Evolutionary conservation across 495 filamentous ascomycete species (phyloP), one percentile per base, ranked within the genome.

Genomic region (Neurospora terricola): DNA sequence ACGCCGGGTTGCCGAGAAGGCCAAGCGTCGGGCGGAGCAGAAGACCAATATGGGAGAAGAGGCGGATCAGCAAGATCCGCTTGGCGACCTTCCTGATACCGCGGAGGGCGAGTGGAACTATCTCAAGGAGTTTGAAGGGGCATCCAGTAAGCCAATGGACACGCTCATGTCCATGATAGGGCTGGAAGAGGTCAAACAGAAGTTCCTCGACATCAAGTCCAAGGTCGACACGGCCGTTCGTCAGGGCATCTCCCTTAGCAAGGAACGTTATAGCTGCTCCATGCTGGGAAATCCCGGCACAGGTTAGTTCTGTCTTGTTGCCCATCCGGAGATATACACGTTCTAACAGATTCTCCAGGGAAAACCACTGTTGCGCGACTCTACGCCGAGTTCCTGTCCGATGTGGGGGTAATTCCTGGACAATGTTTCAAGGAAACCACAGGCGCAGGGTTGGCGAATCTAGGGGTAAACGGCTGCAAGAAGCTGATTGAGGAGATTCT

Each of bases 351-450:
- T 38, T 0, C 68, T 3, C n/a, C 23, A 91, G 90, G 91, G 1
- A 96, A 95, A 83, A 95, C 93, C 0, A 95, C 92, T 0, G 89
- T 94, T 16, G 92, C 92, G n/a, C 85, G 91, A 7, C 79, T 92
- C 0, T 96, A 94, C 73, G 91, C 89, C 7, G 86, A 88, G 59
- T 90, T 94, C 72, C 79, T 95, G 4, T 81, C 87, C 0, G 84
- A 89, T 0, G 81, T 93, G 0, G 88, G 88, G 0, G 86, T 88
- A 8, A 81, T 93, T 27, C 81, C 88, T 0, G 85, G 83, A 0
- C 70, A 75, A n/a, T 77, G 73, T 16, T 88, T 95, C 59, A 77
- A 88, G 1, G 92, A 94, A 74, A 92, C 88, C 0, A 91, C 92
- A 0, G 93, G 92, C 0, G 88, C 91, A 0, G 80, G 82, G n/a